Percentiles rank a stretch among this genome's conserved stretches.
These are phyloP conservation scores for Gynandropsis gynandra DNA, from an alignment of 345 rosid species.

Conservation along the genomic window DNA sequence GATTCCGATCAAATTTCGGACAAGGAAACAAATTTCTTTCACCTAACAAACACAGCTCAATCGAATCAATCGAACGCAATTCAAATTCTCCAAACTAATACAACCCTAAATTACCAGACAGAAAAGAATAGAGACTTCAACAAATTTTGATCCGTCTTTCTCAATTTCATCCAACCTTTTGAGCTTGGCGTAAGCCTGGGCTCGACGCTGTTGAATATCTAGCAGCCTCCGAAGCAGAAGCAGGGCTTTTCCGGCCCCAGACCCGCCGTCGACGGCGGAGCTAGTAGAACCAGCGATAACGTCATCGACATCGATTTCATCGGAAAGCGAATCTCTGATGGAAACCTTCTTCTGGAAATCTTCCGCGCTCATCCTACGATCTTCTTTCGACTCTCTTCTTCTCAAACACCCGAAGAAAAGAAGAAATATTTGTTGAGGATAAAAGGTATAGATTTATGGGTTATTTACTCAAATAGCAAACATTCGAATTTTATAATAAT, in stretches of 20 bases:
- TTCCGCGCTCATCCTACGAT: constrained; percentile 29
- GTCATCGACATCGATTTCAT: constrained; percentile 11
- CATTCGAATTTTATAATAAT: too few species aligned
- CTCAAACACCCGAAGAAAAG: constrained; percentile 6
- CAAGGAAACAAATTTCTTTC: too few species aligned
- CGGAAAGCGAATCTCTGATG: constrained; percentile 39
- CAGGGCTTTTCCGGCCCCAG: constrained; percentile 28
- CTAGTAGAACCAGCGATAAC: constrained; percentile 9
- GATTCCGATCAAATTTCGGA: too few species aligned
- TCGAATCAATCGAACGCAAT: neutral
- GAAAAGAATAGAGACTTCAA: neutral
- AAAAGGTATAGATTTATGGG: too few species aligned
- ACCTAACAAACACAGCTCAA: neutral
- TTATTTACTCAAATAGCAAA: too few species aligned
- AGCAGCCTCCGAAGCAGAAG: constrained; percentile 56
- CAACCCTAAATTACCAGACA: neutral
- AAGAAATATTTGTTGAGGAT: too few species aligned
- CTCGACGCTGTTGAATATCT: constrained; percentile 73
- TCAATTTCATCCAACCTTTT: constrained; percentile 37
- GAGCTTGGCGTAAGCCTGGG: constrained; percentile 76
- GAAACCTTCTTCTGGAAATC: constrained; percentile 70
- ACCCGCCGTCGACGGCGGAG: constrained; percentile 2
- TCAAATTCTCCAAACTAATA: neutral
- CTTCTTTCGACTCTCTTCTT: constrained; percentile 15
- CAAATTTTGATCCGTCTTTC: neutral